Percentiles rank a stretch among this genome's conserved stretches.
Conservation (phyloP, 2,329 filamentous ascomycete genomes). For the Ascochyta koolunga region DNA sequence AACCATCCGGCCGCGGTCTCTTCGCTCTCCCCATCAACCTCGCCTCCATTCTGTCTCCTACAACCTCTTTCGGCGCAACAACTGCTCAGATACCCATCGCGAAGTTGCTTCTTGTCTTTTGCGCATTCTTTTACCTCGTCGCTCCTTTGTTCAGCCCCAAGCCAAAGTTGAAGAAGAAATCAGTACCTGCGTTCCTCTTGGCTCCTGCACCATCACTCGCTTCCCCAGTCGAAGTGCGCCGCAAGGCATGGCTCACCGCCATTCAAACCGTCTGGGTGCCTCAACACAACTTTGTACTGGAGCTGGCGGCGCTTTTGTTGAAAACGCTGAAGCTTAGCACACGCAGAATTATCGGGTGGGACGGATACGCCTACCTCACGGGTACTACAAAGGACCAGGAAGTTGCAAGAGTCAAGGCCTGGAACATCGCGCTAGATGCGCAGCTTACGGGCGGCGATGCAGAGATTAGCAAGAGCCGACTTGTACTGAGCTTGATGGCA, state of each 20-base stretch:
- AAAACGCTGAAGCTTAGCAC: slow-evolving; percentile 84
- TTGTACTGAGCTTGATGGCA: slow-evolving; percentile 84
- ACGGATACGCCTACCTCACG: slow-evolving; percentile 78
- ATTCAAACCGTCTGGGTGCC: slow-evolving; percentile 93
- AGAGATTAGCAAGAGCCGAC: slow-evolving; percentile 84
- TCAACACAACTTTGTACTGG: slow-evolving; percentile 82
- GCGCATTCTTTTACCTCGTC: slow-evolving; percentile 62
- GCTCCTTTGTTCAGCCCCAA: slow-evolving; percentile 64
- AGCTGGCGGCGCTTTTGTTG: slow-evolving; percentile 77
- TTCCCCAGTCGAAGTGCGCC: slow-evolving; percentile 82
- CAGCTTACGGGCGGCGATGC: slow-evolving; percentile 89
- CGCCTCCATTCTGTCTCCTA: slow-evolving; percentile 38
- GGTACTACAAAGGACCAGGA: slow-evolving; percentile 86
- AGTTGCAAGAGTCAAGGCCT: slow-evolving; percentile 83
- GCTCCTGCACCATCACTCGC: slow-evolving; percentile 71
- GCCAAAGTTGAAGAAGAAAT: slow-evolving; percentile 59
- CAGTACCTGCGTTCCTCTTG: slow-evolving; percentile 49
- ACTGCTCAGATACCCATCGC: slow-evolving; percentile 52
- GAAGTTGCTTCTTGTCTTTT: slow-evolving; percentile 58
- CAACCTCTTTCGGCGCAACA: slow-evolving; percentile 38
- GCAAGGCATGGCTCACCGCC: slow-evolving; percentile 90
- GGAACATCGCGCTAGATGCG: slow-evolving; percentile 91
- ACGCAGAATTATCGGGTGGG: slow-evolving; percentile 76
- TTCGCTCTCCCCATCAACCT: slow-evolving; percentile 51
- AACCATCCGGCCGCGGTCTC: slow-evolving; percentile 49